These are phyloP conservation scores for Arctostaphylos glauca DNA, from an alignment of 148 eudicot genomes.

Conservation along the genomic window DNA sequence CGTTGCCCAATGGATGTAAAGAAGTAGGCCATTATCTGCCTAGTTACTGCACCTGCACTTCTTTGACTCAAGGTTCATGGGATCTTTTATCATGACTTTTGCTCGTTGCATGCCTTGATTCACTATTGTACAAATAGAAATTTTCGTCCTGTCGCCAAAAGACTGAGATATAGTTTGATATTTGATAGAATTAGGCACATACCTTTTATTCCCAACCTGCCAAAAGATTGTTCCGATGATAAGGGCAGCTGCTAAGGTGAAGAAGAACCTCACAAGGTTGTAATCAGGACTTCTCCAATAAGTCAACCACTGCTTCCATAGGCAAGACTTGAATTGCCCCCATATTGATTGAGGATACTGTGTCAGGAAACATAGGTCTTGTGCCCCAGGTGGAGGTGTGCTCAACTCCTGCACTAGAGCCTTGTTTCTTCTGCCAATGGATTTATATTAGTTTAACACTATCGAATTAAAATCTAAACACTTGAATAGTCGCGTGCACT, in stretches of 20 bases:
- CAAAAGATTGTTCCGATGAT: constrained; percentile 49
- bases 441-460: not conserved
- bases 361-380: constrained; percentile 37
- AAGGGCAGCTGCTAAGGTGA: constrained; percentile 32
- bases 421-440: constrained; percentile 37
- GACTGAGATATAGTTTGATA: not conserved
- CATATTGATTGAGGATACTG: constrained; percentile 33
- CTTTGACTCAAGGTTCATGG: too few species aligned
- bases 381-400: constrained; percentile 33
- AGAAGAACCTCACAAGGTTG: constrained; percentile 39
- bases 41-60: too few species aligned
- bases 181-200: not conserved
- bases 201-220: constrained; percentile 38
- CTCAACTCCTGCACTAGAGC: constrained; percentile 35
- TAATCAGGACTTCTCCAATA: constrained; percentile 52
- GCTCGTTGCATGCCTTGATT: too few species aligned
- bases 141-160: not conserved
- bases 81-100: too few species aligned
- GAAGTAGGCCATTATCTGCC: too few species aligned
- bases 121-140: not conserved
- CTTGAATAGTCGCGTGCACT: not conserved
- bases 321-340: constrained; percentile 42
- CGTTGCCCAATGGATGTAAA: too few species aligned
- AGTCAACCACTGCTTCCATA: constrained; percentile 50
- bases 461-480: not conserved